A percentile compares a stretch with the other conserved stretches of the same genome.
Evolutionary conservation across 2,329 filamentous ascomycete genomes (phyloP).

Genomic region (Fusarium falciforme): DNA sequence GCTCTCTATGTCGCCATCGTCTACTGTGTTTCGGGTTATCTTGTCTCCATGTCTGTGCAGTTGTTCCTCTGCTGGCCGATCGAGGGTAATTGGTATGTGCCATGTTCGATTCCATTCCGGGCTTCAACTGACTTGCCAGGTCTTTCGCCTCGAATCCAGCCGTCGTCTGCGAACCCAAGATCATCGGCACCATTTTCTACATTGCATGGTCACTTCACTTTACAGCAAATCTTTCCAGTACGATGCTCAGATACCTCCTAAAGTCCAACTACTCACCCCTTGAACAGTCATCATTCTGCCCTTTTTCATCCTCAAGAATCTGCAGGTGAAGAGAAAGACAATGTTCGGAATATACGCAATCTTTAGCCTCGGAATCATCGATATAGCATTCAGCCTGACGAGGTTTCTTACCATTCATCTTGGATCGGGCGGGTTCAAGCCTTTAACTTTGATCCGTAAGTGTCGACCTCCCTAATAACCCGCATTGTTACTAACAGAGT

Average conservation of each 20-base stretch:
- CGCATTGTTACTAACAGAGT: not conserved
- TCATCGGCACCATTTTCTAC: slow-evolving; percentile 14
- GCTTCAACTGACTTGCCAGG: not conserved
- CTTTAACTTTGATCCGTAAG: not conserved
- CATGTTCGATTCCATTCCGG: not conserved
- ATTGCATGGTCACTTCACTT: slow-evolving; percentile 29
- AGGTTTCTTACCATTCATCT: slow-evolving; percentile 32
- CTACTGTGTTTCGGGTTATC: slow-evolving; percentile 11
- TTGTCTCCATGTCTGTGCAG: slow-evolving; percentile 8
- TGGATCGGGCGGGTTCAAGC: not conserved
- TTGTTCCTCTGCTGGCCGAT: slow-evolving; percentile 32
- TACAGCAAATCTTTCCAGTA: slow-evolving; percentile 17
- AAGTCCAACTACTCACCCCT: not conserved
- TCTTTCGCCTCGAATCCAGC: not conserved
- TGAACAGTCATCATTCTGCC: slow-evolving; percentile 20
- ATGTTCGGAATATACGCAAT: slow-evolving; percentile 29
- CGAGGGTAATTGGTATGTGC: slow-evolving; percentile 26
- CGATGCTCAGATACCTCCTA: not conserved
- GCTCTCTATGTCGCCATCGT: slow-evolving; percentile 5
- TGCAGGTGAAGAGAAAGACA: slow-evolving; percentile 22
- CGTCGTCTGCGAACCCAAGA: not conserved
- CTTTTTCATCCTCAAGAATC: slow-evolving; percentile 20
- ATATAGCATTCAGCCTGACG: slow-evolving; percentile 34
- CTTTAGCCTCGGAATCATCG: slow-evolving; percentile 33
- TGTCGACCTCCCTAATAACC: not conserved